Conservation (phyloP, 2,329 filamentous ascomycete genomes). For the Ophiostoma piceae region DNA sequence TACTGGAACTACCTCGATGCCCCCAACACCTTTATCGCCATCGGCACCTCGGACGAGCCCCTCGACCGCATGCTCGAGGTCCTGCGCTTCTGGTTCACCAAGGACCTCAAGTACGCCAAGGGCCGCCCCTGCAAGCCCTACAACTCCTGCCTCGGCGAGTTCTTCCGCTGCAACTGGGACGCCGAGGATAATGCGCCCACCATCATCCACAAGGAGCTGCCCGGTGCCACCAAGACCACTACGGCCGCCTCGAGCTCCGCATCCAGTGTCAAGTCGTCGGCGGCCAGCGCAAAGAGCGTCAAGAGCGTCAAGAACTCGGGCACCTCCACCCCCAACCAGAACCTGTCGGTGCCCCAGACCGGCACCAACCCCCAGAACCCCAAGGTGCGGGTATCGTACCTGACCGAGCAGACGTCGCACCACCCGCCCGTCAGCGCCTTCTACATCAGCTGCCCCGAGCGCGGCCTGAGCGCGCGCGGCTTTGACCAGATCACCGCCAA, state of each 20-base stretch:
- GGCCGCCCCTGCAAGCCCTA: slow-evolving; percentile 98
- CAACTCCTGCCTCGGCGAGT: slow-evolving; percentile 94
- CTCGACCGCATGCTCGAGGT: slow-evolving; percentile 93
- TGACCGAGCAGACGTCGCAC: slow-evolving; percentile 97
- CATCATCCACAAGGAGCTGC: slow-evolving; percentile 49
- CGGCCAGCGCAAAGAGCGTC: slow-evolving; percentile 16
- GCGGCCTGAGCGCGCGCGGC: slow-evolving; percentile 78
- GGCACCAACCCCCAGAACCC: slow-evolving; percentile 40
- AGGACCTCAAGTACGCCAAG: slow-evolving; percentile 98
- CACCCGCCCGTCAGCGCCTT: slow-evolving; percentile 97
- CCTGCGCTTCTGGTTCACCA: slow-evolving; percentile 96
- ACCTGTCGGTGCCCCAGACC: slow-evolving; percentile 49
- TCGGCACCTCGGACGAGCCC: slow-evolving; percentile 84
- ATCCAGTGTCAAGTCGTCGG: slow-evolving; percentile 43
- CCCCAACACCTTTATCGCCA: slow-evolving; percentile 78
- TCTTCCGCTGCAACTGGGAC: slow-evolving; percentile 98
- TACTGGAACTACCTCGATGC: slow-evolving; percentile 99
- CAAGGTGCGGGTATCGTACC: slow-evolving; percentile 76
- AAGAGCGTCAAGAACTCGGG: slow-evolving; percentile 20
- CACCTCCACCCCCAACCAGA: slow-evolving; percentile 41
- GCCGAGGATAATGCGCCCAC: slow-evolving; percentile 70
- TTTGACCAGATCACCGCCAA: slow-evolving; percentile 97
- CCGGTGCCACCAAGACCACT: slow-evolving; percentile 27
- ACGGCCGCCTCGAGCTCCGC: slow-evolving; percentile 39
- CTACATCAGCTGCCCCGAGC: slow-evolving; percentile 85